Evolutionary conservation across 495 filamentous ascomycete genomes (phyloP).

Genomic region (Hapsidospora chrysogenum): DNA sequence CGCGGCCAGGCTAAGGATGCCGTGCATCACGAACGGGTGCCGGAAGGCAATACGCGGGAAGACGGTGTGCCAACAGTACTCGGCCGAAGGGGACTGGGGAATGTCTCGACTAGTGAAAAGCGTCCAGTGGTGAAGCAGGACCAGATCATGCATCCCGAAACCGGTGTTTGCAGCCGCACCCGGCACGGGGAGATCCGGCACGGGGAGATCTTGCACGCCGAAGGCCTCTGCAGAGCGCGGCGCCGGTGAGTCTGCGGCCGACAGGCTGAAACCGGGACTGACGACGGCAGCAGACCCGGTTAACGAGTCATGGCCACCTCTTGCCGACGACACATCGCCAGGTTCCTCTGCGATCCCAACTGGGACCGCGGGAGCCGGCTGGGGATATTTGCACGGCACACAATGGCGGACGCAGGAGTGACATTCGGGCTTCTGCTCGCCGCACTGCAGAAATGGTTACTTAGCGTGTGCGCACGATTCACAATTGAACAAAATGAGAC

Average conservation of each 20-base stretch:
- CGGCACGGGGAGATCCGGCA: not conserved
- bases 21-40: constrained; percentile 1
- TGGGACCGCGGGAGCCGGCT: not conserved
- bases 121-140: not conserved
- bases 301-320: too few species aligned
- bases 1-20: constrained; percentile 10
- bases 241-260: too few species aligned
- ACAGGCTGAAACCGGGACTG: too few species aligned
- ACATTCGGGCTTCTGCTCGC: not conserved
- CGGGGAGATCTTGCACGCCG: not conserved
- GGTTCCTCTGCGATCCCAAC: not conserved
- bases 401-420: not conserved
- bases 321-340: not conserved
- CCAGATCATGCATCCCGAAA: not conserved
- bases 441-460: not conserved
- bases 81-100: not conserved
- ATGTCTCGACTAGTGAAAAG: not conserved
- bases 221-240: not conserved
- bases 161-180: not conserved
- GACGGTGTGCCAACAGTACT: not conserved
- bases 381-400: not conserved
- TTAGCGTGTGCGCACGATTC: not conserved
- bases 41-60: not conserved
- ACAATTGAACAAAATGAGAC: too few species aligned
- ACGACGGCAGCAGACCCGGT: too few species aligned